Conservation (phyloP, 108 stramenopile genomes). For the Cyclotella cryptica region DNA sequence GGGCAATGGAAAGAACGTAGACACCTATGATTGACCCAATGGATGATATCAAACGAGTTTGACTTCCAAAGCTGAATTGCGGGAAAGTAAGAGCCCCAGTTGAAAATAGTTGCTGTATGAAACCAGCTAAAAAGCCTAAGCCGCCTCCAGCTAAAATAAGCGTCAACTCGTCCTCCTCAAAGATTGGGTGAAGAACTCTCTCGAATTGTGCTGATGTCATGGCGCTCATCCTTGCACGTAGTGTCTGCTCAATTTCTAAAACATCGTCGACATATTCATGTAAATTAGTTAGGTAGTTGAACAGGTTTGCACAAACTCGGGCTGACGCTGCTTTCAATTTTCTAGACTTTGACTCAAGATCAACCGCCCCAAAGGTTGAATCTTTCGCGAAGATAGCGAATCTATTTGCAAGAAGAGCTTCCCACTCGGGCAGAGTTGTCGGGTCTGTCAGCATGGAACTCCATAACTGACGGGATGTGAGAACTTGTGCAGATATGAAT, state of each 20-base stretch:
- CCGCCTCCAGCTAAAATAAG: constrained; percentile 79
- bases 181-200: constrained; percentile 80
- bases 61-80: constrained; percentile 32
- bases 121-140: constrained; percentile 73
- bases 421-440: constrained; percentile 51
- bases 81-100: constrained; percentile 49
- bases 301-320: constrained; percentile 39
- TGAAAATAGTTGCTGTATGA: constrained; percentile 59
- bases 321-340: constrained; percentile 57
- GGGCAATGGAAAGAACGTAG: constrained; percentile 38
- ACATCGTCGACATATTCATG: constrained; percentile 68
- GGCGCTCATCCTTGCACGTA: constrained; percentile 63
- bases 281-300: constrained; percentile 45
- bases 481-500: constrained; percentile 14
- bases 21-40: constrained; percentile 36
- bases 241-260: constrained; percentile 67
- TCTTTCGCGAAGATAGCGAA: constrained; percentile 46
- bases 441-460: constrained; percentile 60
- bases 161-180: constrained; percentile 85
- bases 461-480: constrained; percentile 60
- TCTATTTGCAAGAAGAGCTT: constrained; percentile 43
- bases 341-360: constrained; percentile 38
- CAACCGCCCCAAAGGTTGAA: constrained; percentile 33
- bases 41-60: constrained; percentile 36
- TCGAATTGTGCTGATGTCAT: constrained; percentile 74